Evolutionary conservation across 2,329 filamentous ascomycete genomes (phyloP).

Genomic region (Aquanectria penicillioides): DNA sequence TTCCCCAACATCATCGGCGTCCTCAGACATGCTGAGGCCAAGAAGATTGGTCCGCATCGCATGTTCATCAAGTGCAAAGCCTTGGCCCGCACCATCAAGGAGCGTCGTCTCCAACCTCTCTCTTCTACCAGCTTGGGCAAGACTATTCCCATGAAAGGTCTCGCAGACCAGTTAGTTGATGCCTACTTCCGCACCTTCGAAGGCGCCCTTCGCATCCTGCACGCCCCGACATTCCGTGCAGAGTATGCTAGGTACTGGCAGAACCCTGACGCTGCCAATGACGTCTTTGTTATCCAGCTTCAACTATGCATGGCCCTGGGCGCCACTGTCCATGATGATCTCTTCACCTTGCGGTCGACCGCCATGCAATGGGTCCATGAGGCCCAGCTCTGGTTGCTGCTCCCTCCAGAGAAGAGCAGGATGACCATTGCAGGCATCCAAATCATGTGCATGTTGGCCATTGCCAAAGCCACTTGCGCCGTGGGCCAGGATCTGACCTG

Average conservation of each 20-base stretch:
- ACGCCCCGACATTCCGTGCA: slow-evolving; percentile 64
- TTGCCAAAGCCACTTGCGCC: slow-evolving; percentile 59
- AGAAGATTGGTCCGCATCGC: slow-evolving; percentile 44
- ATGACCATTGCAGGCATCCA: slow-evolving; percentile 62
- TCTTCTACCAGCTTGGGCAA: slow-evolving; percentile 50
- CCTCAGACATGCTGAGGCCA: slow-evolving; percentile 39
- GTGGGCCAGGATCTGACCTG: slow-evolving; percentile 63
- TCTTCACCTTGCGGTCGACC: slow-evolving; percentile 52
- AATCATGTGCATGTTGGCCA: slow-evolving; percentile 60
- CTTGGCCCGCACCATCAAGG: slow-evolving; percentile 54
- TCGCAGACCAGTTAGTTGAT: slow-evolving; percentile 62
- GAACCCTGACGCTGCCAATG: slow-evolving; percentile 50
- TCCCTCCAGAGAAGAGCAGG: slow-evolving; percentile 58
- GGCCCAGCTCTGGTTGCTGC: slow-evolving; percentile 60
- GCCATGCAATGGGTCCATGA: slow-evolving; percentile 63
- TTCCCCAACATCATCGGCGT: slow-evolving; percentile 43
- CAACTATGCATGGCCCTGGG: slow-evolving; percentile 65
- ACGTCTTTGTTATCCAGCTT: slow-evolving; percentile 61
- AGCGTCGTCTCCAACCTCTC: slow-evolving; percentile 48
- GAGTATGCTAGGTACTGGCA: slow-evolving; percentile 64
- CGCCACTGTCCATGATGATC: slow-evolving; percentile 57
- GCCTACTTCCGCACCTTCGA: slow-evolving; percentile 67
- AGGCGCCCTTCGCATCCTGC: slow-evolving; percentile 65
- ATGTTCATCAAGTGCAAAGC: slow-evolving; percentile 53
- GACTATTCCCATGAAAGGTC: slow-evolving; percentile 48